Evolutionary conservation across 1,284 basidiomycete species (phyloP).

Genomic region (Takashimella tepidaria): DNA sequence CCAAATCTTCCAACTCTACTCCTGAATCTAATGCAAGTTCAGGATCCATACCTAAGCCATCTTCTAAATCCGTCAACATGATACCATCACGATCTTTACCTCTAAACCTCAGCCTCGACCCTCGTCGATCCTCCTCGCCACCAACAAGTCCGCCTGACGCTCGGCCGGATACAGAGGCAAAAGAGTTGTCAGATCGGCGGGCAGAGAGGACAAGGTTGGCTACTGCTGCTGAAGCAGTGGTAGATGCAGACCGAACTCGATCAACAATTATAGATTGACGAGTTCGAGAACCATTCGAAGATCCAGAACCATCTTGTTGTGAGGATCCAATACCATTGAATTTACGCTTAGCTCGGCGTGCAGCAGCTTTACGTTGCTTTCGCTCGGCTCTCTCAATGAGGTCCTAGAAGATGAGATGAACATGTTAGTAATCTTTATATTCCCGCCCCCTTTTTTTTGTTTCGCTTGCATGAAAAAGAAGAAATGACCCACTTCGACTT

Average conservation of each 20-base stretch:
- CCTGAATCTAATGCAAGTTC: not conserved
- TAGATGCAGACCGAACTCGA: not conserved
- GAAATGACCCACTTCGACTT: constrained; percentile 41
- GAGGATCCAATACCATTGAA: constrained; percentile 7
- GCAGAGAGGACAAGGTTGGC: not conserved
- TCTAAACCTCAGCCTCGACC: not conserved
- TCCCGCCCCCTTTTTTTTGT: not conserved
- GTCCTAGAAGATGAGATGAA: constrained; percentile 30
- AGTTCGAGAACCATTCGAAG: not conserved
- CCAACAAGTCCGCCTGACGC: not conserved
- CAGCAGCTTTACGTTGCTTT: constrained; percentile 36
- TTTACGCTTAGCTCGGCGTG: constrained; percentile 21
- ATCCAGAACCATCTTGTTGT: not conserved
- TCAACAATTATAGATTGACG: not conserved
- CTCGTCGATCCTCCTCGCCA: not conserved
- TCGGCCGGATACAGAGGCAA: not conserved
- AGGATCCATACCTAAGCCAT: not conserved
- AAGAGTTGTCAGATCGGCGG: not conserved
- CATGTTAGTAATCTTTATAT: constrained; percentile 13
- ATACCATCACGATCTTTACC: not conserved
- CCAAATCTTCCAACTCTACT: not conserved
- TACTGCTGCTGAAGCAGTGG: not conserved
- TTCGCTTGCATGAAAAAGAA: not conserved
- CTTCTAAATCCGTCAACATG: not conserved
- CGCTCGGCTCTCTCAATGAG: constrained; percentile 43